These are phyloP conservation scores for Marasmius tenuissimus DNA, from an alignment of 1,284 basidiomycete genomes.

Conservation along the genomic window DNA sequence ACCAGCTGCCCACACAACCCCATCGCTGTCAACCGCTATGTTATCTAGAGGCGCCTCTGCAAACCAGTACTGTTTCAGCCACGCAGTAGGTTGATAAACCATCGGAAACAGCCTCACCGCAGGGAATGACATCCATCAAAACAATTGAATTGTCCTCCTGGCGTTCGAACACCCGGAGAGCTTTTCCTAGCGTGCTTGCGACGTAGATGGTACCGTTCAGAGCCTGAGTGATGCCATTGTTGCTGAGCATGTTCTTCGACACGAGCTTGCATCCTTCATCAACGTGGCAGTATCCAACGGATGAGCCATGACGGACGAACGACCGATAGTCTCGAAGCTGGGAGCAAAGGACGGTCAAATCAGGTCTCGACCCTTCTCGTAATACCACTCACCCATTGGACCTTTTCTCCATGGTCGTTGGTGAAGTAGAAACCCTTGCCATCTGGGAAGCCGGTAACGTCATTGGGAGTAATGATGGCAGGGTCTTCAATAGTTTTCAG, in stretches of 20 bases:
- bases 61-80: not conserved
- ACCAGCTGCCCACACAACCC: conserved; percentile 61
- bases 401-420: conserved; percentile 63
- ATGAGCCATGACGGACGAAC: conserved; percentile 27
- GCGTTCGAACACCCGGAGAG: conserved; percentile 49
- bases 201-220: conserved; percentile 60
- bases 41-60: conserved; percentile 56
- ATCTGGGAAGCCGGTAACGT: conserved; percentile 61
- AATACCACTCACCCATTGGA: conserved; percentile 44
- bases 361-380: not conserved
- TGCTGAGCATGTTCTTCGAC: conserved; percentile 38
- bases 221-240: conserved; percentile 58
- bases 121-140: conserved; percentile 42
- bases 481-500: conserved; percentile 59
- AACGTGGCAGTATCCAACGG: conserved; percentile 60
- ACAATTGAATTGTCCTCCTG: conserved; percentile 57
- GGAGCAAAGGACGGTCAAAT: not conserved
- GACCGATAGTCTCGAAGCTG: not conserved
- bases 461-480: conserved; percentile 61
- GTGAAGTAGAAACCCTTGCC: conserved; percentile 66
- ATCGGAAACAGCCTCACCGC: conserved; percentile 31
- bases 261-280: conserved; percentile 60
- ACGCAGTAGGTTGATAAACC: not conserved
- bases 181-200: conserved; percentile 39
- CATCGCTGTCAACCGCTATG: conserved; percentile 52